A percentile compares a stretch with the other conserved stretches of the same genome.
phyloP scores from a whole-genome alignment of 2,329 filamentous ascomycete species.

The Geoglossum cookeanum region DNA sequence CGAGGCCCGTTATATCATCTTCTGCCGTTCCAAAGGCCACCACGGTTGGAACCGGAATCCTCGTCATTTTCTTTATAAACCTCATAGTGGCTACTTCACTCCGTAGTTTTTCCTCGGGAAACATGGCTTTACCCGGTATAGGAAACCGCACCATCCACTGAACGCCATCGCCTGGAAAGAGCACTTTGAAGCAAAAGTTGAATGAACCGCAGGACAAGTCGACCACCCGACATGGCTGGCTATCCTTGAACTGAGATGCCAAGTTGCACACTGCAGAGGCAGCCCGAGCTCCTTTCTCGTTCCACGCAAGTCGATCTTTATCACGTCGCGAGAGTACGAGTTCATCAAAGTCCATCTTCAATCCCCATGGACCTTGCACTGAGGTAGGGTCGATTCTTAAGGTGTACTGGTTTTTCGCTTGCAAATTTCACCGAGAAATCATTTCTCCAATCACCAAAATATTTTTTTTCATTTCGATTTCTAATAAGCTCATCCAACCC shows the following conservation, averaged over 20 bases:
- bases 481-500: too few species aligned
- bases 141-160: conserved; percentile 16
- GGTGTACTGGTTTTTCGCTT: too few species aligned
- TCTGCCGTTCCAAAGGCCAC: conserved; percentile 1
- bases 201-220: conserved; percentile 14
- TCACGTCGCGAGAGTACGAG: background rate
- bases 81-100: conserved; percentile 15
- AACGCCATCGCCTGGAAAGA: conserved; percentile 12
- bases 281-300: background rate
- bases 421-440: too few species aligned
- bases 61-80: conserved; percentile 13
- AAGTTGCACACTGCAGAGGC: background rate
- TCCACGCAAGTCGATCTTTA: background rate
- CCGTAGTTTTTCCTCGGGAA: conserved; percentile 15
- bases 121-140: conserved; percentile 13
- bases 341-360: background rate
- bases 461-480: too few species aligned
- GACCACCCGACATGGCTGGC: background rate
- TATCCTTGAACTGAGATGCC: background rate
- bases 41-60: conserved; percentile 5
- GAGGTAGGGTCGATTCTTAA: too few species aligned
- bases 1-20: background rate
- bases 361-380: too few species aligned
- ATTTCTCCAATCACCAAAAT: too few species aligned
- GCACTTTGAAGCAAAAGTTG: conserved; percentile 17